Percentiles rank a stretch among this genome's conserved stretches.
Conservation (phyloP, 2,329 filamentous ascomycete genomes). For the Fusarium subglutinans region DNA sequence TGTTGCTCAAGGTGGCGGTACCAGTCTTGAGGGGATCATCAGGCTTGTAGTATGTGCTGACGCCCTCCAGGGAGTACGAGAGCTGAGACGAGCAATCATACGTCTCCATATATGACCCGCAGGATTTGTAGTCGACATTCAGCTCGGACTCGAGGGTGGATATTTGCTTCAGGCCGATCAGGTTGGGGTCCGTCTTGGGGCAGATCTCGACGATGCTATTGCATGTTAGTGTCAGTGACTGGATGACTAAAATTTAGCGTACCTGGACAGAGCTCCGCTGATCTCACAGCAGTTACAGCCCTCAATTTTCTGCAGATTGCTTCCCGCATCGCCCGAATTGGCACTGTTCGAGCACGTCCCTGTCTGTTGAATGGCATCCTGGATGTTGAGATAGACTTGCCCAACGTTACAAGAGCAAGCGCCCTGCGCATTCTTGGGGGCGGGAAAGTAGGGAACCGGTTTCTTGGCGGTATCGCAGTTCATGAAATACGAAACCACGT, state of each 20-base stretch:
- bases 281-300: neutral
- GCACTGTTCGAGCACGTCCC: neutral
- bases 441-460: neutral
- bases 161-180: neutral
- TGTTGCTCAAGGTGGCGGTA: neutral
- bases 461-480: neutral
- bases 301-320: neutral
- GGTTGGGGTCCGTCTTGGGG: neutral
- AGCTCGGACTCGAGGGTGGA: neutral
- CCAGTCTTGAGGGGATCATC: neutral
- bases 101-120: neutral
- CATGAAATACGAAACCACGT: neutral
- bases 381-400: neutral
- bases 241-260: rapidly evolving
- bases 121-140: neutral
- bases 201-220: neutral
- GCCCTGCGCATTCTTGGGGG: neutral
- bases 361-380: neutral
- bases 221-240: neutral
- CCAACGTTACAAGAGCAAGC: neutral
- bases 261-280: neutral
- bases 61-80: neutral
- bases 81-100: neutral
- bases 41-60: neutral
- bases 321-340: neutral